Percentiles rank a stretch among this genome's conserved stretches.
phyloP scores from a whole-genome alignment of 352 stramenopile species.

The Pythium sukuiense region DNA sequence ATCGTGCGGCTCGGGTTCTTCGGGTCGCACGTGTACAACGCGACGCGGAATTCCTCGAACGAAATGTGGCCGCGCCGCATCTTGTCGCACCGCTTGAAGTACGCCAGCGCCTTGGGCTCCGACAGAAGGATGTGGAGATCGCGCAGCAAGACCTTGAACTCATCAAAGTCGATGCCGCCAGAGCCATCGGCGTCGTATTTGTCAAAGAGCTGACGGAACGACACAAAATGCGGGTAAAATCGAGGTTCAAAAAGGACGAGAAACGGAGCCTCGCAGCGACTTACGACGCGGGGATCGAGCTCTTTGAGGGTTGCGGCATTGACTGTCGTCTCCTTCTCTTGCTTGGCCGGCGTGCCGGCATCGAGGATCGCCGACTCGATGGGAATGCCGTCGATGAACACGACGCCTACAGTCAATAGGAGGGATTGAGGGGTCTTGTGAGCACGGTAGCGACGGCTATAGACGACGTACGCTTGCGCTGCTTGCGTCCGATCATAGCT shows the following conservation, averaged over 20 bases:
- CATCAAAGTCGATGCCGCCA: constrained; percentile 72
- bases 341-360: constrained; percentile 40
- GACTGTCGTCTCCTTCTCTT: constrained; percentile 35
- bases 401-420: constrained; percentile 37
- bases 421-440: not conserved
- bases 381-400: constrained; percentile 74
- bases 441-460: not conserved
- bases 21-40: constrained; percentile 78
- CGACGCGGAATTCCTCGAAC: constrained; percentile 80
- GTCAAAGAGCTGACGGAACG: constrained; percentile 58
- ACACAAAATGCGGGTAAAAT: not conserved
- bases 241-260: not conserved
- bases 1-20: constrained; percentile 69
- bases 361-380: constrained; percentile 64
- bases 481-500: constrained; percentile 52
- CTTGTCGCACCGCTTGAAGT: constrained; percentile 80
- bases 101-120: constrained; percentile 69
- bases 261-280: constrained; percentile 3
- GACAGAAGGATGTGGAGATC: constrained; percentile 62
- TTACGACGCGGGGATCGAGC: constrained; percentile 51
- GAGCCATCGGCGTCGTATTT: constrained; percentile 81
- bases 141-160: constrained; percentile 71
- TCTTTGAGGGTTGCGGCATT: constrained; percentile 43
- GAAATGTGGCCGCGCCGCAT: constrained; percentile 62
- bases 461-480: constrained; percentile 48